Evolutionary conservation across 345 rosid genomes (phyloP).

Genomic region (Gossypium sturtianum): DNA sequence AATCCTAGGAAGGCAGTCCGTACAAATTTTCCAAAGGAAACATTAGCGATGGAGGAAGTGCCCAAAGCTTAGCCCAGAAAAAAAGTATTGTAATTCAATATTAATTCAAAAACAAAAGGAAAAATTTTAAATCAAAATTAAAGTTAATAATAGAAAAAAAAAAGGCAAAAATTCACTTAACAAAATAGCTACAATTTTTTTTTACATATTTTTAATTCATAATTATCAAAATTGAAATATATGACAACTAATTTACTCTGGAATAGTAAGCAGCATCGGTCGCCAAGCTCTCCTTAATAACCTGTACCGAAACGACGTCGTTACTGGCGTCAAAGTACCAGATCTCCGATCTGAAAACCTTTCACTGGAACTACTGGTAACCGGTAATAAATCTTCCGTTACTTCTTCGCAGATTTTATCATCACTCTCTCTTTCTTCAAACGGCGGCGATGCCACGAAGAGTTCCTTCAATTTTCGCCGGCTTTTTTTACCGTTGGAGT

Average conservation of each 20-base stretch:
- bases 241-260: slow-evolving; percentile 44
- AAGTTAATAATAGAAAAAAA: neutral
- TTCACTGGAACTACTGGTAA: slow-evolving; percentile 15
- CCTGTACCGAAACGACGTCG: slow-evolving; percentile 52
- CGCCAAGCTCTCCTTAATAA: slow-evolving; percentile 82
- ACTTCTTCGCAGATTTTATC: slow-evolving; percentile 16
- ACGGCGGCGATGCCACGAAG: slow-evolving; percentile 73
- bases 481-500: slow-evolving; percentile 23
- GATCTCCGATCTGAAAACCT: slow-evolving; percentile 31
- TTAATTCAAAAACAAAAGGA: neutral
- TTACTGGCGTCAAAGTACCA: slow-evolving; percentile 42
- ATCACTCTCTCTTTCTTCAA: slow-evolving; percentile 32
- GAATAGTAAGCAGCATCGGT: slow-evolving; percentile 70
- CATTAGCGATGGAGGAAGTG: too few species aligned
- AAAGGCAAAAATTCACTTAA: neutral
- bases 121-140: neutral
- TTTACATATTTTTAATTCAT: neutral
- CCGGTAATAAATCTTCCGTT: slow-evolving; percentile 29
- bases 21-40: too few species aligned
- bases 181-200: neutral
- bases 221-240: neutral
- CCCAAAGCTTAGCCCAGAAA: too few species aligned
- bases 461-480: slow-evolving; percentile 68
- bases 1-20: too few species aligned
- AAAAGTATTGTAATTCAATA: too few species aligned